Conservation (phyloP, 164 flowering plant species). For the Akebia trifoliata region DNA sequence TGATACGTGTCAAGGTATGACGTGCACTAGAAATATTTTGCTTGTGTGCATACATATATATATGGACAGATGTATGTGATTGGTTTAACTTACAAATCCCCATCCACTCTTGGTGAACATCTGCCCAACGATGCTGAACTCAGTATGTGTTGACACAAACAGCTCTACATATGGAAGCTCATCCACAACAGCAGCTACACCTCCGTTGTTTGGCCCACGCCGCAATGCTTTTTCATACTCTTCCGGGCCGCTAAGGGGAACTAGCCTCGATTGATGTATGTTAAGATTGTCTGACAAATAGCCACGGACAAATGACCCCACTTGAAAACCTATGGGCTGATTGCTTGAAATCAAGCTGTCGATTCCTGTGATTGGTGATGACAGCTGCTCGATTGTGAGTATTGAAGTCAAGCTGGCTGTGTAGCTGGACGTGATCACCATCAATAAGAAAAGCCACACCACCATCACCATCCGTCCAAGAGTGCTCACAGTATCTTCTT, state of each 20-base stretch:
- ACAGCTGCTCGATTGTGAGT: conserved; percentile 70
- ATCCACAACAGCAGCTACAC: conserved; percentile 75
- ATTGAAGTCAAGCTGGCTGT: conserved; percentile 85
- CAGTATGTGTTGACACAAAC: conserved; percentile 42
- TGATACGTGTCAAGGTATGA: no score
- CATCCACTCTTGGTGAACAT: conserved; percentile 69
- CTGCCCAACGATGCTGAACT: conserved; percentile 57
- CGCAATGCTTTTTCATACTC: conserved; percentile 54
- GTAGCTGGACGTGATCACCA: conserved; percentile 74
- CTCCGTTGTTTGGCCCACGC: conserved; percentile 52
- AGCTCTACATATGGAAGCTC: conserved; percentile 75
- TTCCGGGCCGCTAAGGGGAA: conserved; percentile 40
- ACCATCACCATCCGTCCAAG: conserved; percentile 70
- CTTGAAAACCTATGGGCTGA: conserved; percentile 67
- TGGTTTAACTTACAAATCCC: conserved; percentile 75
- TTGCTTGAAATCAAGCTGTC: conserved; percentile 56
- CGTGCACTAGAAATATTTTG: no score
- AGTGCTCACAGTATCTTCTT: conserved; percentile 54
- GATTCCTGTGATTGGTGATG: conserved; percentile 66
- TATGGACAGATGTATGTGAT: not conserved
- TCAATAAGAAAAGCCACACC: conserved; percentile 70
- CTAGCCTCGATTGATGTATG: conserved; percentile 45
- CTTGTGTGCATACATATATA: not conserved
- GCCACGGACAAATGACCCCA: conserved; percentile 59
- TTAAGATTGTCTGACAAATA: conserved; percentile 45